phyloP scores from a whole-genome alignment of 1,284 basidiomycete species.

The Neonothopanus nambi region DNA sequence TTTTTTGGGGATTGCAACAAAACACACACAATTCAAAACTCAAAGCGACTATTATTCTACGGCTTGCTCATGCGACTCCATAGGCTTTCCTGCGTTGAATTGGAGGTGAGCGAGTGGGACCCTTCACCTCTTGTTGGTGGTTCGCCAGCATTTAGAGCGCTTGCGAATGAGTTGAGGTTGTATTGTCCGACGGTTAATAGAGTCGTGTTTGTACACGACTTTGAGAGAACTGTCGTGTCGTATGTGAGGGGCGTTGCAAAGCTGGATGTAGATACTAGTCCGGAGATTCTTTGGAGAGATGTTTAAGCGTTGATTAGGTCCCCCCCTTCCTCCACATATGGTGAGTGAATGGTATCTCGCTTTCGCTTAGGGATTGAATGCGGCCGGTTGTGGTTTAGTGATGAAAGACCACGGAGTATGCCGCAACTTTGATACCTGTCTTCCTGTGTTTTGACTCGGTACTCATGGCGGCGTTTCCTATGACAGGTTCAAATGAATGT shows the following conservation, averaged over 20 bases:
- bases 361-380: not conserved
- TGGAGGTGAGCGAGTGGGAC: conserved; percentile 65
- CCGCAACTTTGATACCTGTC: too few species aligned
- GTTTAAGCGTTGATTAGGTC: conserved; percentile 29
- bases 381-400: too few species aligned
- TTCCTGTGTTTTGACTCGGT: too few species aligned
- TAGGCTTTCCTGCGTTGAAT: conserved; percentile 52
- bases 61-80: conserved; percentile 53
- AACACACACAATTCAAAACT: conserved; percentile 2
- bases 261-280: conserved; percentile 34
- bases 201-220: conserved; percentile 60
- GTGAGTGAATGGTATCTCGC: not conserved
- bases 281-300: conserved; percentile 58
- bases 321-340: not conserved
- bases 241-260: conserved; percentile 41
- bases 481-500: too few species aligned
- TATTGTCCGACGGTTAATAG: conserved; percentile 52
- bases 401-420: too few species aligned
- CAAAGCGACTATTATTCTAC: conserved; percentile 60
- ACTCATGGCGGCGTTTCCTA: too few species aligned
- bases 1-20: not conserved
- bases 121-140: conserved; percentile 45
- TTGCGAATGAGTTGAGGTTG: conserved; percentile 57
- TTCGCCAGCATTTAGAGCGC: conserved; percentile 53
- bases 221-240: conserved; percentile 54